These are phyloP conservation scores for Mycena crocata DNA, from an alignment of 768 basidiomycete species.

Conservation along the genomic window DNA sequence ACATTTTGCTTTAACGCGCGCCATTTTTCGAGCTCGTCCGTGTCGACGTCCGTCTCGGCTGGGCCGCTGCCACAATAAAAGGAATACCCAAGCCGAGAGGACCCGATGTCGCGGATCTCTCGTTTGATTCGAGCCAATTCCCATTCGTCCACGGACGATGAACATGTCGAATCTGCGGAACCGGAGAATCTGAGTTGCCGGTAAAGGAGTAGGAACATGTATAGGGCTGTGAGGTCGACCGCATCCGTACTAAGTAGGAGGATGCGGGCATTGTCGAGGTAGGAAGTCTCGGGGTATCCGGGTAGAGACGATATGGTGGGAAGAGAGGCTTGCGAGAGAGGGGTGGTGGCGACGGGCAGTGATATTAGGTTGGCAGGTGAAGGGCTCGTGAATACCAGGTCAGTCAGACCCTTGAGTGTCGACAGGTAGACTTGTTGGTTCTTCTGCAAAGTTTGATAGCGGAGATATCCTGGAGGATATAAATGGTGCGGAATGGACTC, in stretches of 20 bases:
- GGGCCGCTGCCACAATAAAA: constrained; percentile 51
- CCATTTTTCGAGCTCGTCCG: constrained; percentile 63
- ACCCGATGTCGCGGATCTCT: constrained; percentile 81
- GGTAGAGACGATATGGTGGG: constrained; percentile 48
- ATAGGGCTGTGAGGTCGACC: constrained; percentile 77
- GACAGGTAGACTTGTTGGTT: constrained; percentile 68
- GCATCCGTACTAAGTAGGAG: constrained; percentile 76
- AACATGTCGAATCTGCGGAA: constrained; percentile 44
- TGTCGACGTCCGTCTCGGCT: constrained; percentile 37
- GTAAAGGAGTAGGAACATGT: constrained; percentile 85
- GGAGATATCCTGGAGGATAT: constrained; percentile 54
- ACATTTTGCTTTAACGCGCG: constrained; percentile 69
- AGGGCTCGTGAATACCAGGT: constrained; percentile 73
- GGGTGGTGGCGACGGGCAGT: constrained; percentile 45
- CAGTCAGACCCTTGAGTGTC: constrained; percentile 69
- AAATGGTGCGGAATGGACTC: constrained; percentile 57
- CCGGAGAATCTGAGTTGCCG: constrained; percentile 76
- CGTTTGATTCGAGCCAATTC: constrained; percentile 73
- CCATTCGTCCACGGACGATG: constrained; percentile 55
- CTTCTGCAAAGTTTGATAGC: constrained; percentile 59
- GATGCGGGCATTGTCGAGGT: constrained; percentile 82
- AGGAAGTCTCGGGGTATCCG: constrained; percentile 80
- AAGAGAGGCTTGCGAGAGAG: constrained; percentile 42
- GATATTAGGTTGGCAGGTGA: constrained; percentile 46
- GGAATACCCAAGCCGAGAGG: constrained; percentile 70